A percentile compares a stretch with the other conserved stretches of the same genome.
Evolutionary conservation across 345 rosid species (phyloP).

Genomic region (Aquilaria sinensis): DNA sequence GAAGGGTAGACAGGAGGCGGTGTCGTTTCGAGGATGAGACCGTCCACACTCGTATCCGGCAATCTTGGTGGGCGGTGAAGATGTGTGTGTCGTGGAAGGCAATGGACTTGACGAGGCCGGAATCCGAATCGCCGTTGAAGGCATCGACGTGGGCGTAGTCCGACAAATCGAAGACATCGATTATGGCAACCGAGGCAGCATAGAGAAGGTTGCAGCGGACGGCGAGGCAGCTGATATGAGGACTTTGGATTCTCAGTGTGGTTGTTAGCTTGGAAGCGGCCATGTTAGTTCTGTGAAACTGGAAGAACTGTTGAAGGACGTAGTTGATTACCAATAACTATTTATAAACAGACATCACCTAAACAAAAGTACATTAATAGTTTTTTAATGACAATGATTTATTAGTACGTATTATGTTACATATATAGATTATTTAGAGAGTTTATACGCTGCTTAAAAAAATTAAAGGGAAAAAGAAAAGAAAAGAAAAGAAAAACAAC

Average conservation of each 20-base stretch:
- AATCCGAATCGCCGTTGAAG: constrained; percentile 16
- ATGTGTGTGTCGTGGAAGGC: constrained; percentile 23
- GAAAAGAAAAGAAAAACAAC: no score
- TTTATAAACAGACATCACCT: no score
- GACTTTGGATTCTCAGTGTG: constrained; percentile 19
- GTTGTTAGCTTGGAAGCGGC: neutral
- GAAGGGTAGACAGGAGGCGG: constrained; percentile 35
- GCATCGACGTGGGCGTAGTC: constrained; percentile 18
- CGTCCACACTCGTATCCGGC: constrained; percentile 40
- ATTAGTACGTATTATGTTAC: no score
- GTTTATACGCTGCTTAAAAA: no score
- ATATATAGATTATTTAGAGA: no score
- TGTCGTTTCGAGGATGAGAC: constrained; percentile 16
- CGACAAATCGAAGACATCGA: constrained; percentile 33
- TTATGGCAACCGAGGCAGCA: constrained; percentile 27
- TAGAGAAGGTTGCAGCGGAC: constrained; percentile 30
- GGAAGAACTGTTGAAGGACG: neutral
- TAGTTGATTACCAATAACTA: neutral
- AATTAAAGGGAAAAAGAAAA: no score
- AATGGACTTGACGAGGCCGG: constrained; percentile 40
- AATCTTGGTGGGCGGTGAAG: constrained; percentile 54
- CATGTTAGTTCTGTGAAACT: neutral
- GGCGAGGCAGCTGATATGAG: constrained; percentile 36
- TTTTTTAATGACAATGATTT: no score
- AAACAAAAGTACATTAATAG: no score